Conservation (phyloP, 2,329 filamentous ascomycete species). For the Nemania bipapillata region DNA sequence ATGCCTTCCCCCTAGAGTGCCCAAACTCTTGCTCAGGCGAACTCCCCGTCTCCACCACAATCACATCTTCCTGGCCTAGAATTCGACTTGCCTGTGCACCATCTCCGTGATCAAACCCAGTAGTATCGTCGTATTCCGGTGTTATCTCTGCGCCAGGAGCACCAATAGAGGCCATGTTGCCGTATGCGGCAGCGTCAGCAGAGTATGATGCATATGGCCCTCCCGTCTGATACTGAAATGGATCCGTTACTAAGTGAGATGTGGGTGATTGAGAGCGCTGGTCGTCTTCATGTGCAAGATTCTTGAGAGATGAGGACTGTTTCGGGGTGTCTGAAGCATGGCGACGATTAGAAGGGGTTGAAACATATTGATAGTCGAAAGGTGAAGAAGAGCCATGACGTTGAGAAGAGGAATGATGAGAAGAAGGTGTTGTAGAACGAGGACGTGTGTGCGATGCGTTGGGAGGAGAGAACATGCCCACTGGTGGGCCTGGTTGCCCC, state of each 20-base stretch:
- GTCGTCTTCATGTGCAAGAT: conserved; percentile 50
- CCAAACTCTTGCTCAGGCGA: conserved; percentile 47
- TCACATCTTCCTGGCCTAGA: conserved; percentile 53
- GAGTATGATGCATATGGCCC: conserved; percentile 56
- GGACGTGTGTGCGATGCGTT: conserved; percentile 55
- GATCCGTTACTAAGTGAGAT: conserved; percentile 54
- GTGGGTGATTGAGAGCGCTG: conserved; percentile 50
- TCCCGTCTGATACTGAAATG: conserved; percentile 65
- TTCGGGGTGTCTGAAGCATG: conserved; percentile 60
- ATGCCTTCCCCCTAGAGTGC: conserved; percentile 53
- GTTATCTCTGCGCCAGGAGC: conserved; percentile 51
- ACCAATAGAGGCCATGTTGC: conserved; percentile 33
- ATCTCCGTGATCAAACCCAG: conserved; percentile 45
- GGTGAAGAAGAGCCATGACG: conserved; percentile 52
- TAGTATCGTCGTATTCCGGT: conserved; percentile 50
- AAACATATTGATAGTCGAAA: conserved; percentile 60
- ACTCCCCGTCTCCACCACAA: conserved; percentile 53
- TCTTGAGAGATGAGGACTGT: conserved; percentile 51
- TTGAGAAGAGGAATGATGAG: conserved; percentile 47
- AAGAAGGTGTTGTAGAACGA: conserved; percentile 57
- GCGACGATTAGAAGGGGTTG: conserved; percentile 52
- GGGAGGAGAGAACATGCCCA: conserved; percentile 64
- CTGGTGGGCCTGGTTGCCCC: conserved; percentile 56
- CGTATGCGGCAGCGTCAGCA: conserved; percentile 47
- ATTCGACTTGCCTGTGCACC: conserved; percentile 45